Evolutionary conservation across 176 grass and related monocot species (phyloP), one percentile per base, ranked within the genome.

Genomic region (Poa pratensis): DNA sequence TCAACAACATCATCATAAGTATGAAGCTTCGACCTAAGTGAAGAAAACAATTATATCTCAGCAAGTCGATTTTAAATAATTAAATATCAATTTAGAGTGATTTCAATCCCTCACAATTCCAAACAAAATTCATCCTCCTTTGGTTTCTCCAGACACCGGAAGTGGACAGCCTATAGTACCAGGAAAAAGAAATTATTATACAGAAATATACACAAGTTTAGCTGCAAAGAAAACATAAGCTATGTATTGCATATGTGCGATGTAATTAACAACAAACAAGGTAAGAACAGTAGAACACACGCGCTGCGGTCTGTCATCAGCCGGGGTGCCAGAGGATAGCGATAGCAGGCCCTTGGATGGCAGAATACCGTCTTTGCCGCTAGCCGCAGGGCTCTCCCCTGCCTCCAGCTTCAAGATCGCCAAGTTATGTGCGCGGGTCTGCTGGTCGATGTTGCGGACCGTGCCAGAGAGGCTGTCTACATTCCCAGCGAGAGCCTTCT

Each of bases 1-100:
- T 98, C 93, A 81, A 95, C 96, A 84, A 98, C 93, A 89, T 93
- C 91, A 83, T 98, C 96, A 35, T 98, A 98, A 64, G 91, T 92
- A 84, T 92, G 76, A 90, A 95, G 91, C 78, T 98, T 98, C 9
- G 91, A 98, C 63, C 96, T 98, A 55, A 45, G 15, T 52, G 7
- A 84, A 81, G 40, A 81, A 35, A 82, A 88, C 26, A 79, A 87
- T 75, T 8, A 90, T 50, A 42, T 52, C 19, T 57, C 32, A 82
- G 37, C 65, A 54, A 80, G 49, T 78, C 65, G 12, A 70, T 43
- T 83, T 39, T 12, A 26, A 51, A 43, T 39, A 88, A 7, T 54
- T 5, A 18, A 80, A 30, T 22, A 59, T 40, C 45, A 55, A 65
- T 50, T 11, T 9, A 24, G 55, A 74, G 8, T 24, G 11, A 60